Conservation (phyloP, 2,329 filamentous ascomycete species). For the Ceratocystis cubensis region DNA sequence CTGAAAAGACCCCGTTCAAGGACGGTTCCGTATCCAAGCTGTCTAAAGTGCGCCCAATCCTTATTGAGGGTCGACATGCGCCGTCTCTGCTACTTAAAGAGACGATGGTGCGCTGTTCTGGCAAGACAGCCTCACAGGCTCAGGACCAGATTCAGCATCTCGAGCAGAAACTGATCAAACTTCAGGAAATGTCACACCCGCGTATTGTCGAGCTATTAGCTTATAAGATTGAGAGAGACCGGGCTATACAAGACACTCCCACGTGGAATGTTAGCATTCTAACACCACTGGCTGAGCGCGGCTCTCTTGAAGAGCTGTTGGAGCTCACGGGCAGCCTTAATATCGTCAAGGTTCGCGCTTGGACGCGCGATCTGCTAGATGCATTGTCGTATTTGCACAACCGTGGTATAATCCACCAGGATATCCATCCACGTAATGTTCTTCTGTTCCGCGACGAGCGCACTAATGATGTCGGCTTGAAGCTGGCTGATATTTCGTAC, state of each 20-base stretch:
- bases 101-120: constrained; percentile 44
- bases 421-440: constrained; percentile 68
- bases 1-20: constrained; percentile 53
- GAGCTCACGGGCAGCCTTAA: constrained; percentile 64
- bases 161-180: constrained; percentile 61
- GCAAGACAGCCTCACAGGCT: constrained; percentile 48
- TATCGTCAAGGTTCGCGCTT: constrained; percentile 65
- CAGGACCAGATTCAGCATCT: constrained; percentile 66
- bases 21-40: constrained; percentile 46
- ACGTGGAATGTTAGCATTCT: constrained; percentile 65
- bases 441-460: constrained; percentile 55
- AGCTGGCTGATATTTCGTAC: constrained; percentile 62
- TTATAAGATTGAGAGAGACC: constrained; percentile 58
- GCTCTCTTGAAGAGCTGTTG: constrained; percentile 69
- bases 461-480: constrained; percentile 57
- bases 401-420: constrained; percentile 70
- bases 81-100: constrained; percentile 65
- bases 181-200: constrained; percentile 57
- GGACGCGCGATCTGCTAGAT: constrained; percentile 85
- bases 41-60: constrained; percentile 59
- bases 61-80: constrained; percentile 41
- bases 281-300: constrained; percentile 65
- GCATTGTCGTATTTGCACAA: constrained; percentile 78
- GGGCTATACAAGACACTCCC: constrained; percentile 29
- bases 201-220: constrained; percentile 71